Base-by-base conservation (phyloP, 2,329 filamentous ascomycete genomes). In the Penicillium sp. region DNA sequence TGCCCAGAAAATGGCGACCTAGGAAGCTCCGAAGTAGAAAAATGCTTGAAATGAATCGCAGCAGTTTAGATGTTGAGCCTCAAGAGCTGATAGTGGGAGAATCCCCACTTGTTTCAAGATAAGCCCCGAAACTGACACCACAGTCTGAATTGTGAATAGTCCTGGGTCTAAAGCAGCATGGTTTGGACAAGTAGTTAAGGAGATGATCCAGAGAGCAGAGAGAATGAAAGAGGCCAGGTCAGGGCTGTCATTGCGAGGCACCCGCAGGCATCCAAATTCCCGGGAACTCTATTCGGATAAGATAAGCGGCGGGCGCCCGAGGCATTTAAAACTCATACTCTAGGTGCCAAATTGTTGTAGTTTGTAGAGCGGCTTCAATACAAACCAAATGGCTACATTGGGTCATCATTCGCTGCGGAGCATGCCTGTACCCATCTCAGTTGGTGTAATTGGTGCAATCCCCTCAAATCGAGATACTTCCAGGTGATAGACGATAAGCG, bases 181-280 rank as follows among this genome's bases (percentile, higher is more conserved):
- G 16, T 48, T 22, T 36, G 21, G 29, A 3, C 22, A 31, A 43
- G 34, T 46, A 22, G 42, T 14, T 16, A 47, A 32, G n/a, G 36
- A 42, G 48, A 52, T 5, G 1, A 7, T 7, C 24, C 24, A 27
- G 24, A 47, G 32, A 49, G 41, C 52, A 48, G 52, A 55, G 53
- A 48, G 52, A 53, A 47, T 18, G 48, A 38, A 47, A 39, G 38
- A 54, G 40, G 47, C n/a, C 43, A 54, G 48, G 40, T 24, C 16
- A 36, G 41, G 50, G 47, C 45, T 43, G 44, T 49, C 46, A 44
- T 36, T 31, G n/a, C 50, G 51, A 54, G 50, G 52, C 56, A 55
- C 50, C 61, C 57, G 66, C 66, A 69, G 67, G 67, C 67, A 69
- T 65, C 66, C 59, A 63, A 31, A 60, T 68, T 68, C 53, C 40